Evolutionary conservation across 441 rosid species (phyloP).

Genomic region (Gossypium laxum): DNA sequence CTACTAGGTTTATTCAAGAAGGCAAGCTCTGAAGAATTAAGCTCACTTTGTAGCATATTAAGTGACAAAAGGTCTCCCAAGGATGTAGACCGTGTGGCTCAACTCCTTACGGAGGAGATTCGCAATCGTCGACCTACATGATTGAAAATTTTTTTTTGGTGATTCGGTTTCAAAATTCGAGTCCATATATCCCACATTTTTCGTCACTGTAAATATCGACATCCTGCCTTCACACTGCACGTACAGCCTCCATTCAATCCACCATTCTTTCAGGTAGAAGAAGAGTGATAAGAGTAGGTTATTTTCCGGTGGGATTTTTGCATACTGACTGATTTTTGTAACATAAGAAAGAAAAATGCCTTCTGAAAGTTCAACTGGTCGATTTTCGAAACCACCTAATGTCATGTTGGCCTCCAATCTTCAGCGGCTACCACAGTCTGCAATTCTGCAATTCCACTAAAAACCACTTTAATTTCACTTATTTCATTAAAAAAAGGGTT

Average conservation of each 20-base stretch:
- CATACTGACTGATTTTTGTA: slow-evolving; percentile 1
- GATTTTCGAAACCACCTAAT: neutral
- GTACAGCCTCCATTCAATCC: slow-evolving; percentile 15
- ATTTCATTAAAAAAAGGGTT: neutral
- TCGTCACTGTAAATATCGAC: slow-evolving; percentile 31
- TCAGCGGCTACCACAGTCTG: neutral
- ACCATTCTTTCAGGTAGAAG: slow-evolving; percentile 17
- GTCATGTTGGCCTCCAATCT: neutral
- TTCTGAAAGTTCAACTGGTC: neutral
- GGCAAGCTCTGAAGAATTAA: slow-evolving; percentile 60
- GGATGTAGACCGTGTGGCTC: slow-evolving; percentile 31
- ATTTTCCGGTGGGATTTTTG: neutral
- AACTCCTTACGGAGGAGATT: slow-evolving; percentile 58
- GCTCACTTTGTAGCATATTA: slow-evolving; percentile 37
- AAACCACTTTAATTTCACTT: neutral
- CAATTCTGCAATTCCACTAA: neutral
- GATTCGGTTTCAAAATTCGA: slow-evolving; percentile 7
- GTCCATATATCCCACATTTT: slow-evolving; percentile 12
- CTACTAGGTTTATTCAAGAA: slow-evolving; percentile 58
- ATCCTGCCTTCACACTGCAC: slow-evolving; percentile 9
- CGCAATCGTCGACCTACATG: slow-evolving; percentile 33
- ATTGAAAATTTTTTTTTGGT: slow-evolving; percentile 14
- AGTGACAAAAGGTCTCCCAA: slow-evolving; percentile 28
- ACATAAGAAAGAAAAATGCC: neutral
- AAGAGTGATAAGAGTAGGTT: neutral